Base-by-base conservation (phyloP, 495 filamentous ascomycete genomes). In the Penicillium arizonense region DNA sequence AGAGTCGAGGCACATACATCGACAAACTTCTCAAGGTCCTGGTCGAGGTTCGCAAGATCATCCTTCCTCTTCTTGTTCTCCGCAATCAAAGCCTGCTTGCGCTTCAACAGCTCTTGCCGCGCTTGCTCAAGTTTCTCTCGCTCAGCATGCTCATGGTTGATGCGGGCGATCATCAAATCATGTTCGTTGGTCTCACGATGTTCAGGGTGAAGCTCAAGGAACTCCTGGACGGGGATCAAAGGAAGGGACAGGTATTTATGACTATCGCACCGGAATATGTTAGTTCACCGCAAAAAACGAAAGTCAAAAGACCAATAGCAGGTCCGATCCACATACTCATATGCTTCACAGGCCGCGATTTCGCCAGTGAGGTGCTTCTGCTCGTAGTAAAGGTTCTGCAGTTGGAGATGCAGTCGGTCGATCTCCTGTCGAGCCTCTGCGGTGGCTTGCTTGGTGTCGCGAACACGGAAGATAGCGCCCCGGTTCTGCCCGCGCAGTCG, bases 361-460 rank as follows among this genome's bases (percentile, higher is more conserved):
- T 98, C 95, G 20, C 90, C 89, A 40, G 85, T 82, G 52, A 98
- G 74, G 72, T 96, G 89, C 52, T 89, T 79, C 68, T 96, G 91
- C 69, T 98, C 94, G 68, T 98, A 98, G 70, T 95, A 93, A 21
- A 98, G 77, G 66, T 98, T 98, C 68, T 97, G 92, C 24, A 97
- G 77, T 64, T 95, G 87, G 16, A 98, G 81, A 73, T 97, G 92
- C 52, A 97, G 77, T 46, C 84, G 82, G 64, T 98, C 94, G 47
- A 97, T 89, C 69, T 96, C 91, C 65, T 90, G 87, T 21, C 93
- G 84, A 28, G 86, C 88, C 65, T 96, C 90, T 26, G 88, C 87
- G 8, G 95, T 97, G 59, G 81, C 75, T 45, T 85, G 81, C 65
- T 97, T 98, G 32, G 92, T 96, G 49, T 91, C 83, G 50, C 94